Base-by-base conservation (phyloP, 2,329 filamentous ascomycete genomes). In the Neofusicoccum umdonicola region DNA sequence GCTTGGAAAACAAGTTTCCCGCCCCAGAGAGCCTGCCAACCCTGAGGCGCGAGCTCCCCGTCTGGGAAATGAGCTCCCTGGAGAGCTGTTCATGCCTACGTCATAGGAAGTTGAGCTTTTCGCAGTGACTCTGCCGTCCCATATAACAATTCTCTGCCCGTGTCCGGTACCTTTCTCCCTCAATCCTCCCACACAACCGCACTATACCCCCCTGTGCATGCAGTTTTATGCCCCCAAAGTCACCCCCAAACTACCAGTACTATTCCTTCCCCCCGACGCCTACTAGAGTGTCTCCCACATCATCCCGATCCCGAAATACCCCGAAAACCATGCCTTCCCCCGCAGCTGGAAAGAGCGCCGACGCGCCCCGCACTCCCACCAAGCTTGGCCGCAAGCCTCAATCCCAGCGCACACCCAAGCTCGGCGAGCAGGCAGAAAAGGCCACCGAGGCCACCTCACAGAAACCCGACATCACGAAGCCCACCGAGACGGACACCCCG, bases 261-360 rank as follows among this genome's bases (percentile, higher is more conserved):
- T 83, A 82, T 72, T 82, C 81, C 67, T 83, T 83, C 66, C 81
- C 81, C 71, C 80, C 79, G 62, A 82, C 81, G 54, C 80, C 81
- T 63, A 81, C 77, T 68, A 62, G 69, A 69, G 37, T 67, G 69
- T 68, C 68, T 65, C 65, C 70, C 68, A 42, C 58, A 13, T 70
- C 68, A 63, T 74, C 72, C 63, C 71, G 72, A 73, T 44, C 45
- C 41, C 54, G 45, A 65, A 60, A 60, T 4, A 13, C 64, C 31
- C 50, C 51, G 11, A 54, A 19, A 42, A 77, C 69, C 62, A 83
- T 83, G 81, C 81, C 81, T 71, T 82, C 81, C 65, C 81, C 81
- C 71, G 81, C 81, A 69, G 81, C 81, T 68, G 81, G 81, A 73
- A 83, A 82, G 77, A 19, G 17, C 31, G 73, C 78, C 73, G 77